Evolutionary conservation across 169 alveolate species (phyloP).

Genomic region (Eimeria brunetti): DNA sequence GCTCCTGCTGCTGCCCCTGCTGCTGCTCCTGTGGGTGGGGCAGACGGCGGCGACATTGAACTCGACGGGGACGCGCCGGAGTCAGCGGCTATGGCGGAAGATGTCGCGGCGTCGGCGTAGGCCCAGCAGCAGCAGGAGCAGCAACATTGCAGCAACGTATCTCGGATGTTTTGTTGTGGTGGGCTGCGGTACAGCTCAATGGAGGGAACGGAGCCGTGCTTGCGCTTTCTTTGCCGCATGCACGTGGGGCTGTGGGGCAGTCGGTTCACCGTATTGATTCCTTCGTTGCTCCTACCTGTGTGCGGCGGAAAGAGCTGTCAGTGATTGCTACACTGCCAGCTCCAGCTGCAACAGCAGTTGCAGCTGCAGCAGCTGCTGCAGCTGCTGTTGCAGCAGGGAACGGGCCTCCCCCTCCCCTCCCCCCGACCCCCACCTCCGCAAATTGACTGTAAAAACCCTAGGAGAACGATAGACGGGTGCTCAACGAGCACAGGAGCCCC

Average conservation of each 20-base stretch:
- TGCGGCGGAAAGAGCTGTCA: conserved; percentile 3
- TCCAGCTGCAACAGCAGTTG: neutral
- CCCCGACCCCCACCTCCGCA: no score
- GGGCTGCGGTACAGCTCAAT: conserved; percentile 12
- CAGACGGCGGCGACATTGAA: conserved; percentile 55
- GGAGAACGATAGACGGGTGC: neutral
- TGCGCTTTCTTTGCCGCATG: conserved; percentile 19
- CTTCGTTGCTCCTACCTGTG: conserved; percentile 40
- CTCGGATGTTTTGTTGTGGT: conserved; percentile 20
- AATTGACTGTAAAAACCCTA: neutral
- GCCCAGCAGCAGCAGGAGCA: conserved; percentile 14
- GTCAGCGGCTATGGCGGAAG: conserved; percentile 70
- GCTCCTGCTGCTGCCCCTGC: conserved; percentile 45
- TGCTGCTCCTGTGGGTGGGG: conserved; percentile 1
- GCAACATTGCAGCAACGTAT: conserved; percentile 18
- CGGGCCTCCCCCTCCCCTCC: neutral
- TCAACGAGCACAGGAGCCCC: neutral
- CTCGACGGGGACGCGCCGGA: conserved; percentile 67
- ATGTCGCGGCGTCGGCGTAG: conserved; percentile 56
- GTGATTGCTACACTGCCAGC: conserved; percentile 32
- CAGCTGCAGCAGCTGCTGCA: conserved; percentile 6
- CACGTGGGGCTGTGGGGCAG: neutral
- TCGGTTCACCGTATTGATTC: neutral
- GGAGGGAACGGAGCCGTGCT: conserved; percentile 25
- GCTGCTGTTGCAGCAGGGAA: conserved; percentile 27